Conservation (phyloP, 345 rosid genomes). For the Crucihimalaya himalaica region DNA sequence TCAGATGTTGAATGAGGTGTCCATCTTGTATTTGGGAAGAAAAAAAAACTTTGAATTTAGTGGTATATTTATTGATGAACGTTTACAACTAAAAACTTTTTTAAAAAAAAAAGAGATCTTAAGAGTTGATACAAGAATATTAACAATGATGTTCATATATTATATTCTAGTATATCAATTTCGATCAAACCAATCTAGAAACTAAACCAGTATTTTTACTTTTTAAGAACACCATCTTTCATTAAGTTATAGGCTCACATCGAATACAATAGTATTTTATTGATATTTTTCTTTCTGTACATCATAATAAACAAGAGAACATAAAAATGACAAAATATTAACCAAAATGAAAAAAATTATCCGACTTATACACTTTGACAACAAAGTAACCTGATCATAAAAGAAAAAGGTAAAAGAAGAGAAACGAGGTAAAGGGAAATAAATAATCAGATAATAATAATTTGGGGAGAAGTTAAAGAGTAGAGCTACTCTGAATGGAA, state of each 20-base stretch:
- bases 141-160: not conserved
- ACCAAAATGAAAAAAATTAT: not conserved
- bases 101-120: too few relatives aligned
- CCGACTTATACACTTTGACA: not conserved
- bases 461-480: conserved; percentile 6
- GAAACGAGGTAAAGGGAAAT: not conserved
- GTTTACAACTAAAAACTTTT: not conserved
- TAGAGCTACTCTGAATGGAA: conserved; percentile 28
- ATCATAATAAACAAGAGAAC: not conserved
- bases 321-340: not conserved
- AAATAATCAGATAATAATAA: not conserved
- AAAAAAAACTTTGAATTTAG: not conserved
- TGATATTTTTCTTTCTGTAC: not conserved
- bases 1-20: not conserved
- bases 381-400: not conserved
- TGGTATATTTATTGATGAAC: not conserved
- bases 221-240: too few relatives aligned
- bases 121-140: not conserved
- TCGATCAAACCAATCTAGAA: not conserved
- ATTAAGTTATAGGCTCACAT: too few relatives aligned
- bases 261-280: not conserved
- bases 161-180: not conserved
- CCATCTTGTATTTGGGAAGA: not conserved
- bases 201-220: too few relatives aligned
- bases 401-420: not conserved